phyloP scores from a whole-genome alignment of 768 basidiomycete genomes.

The Pleurotus djamor region DNA sequence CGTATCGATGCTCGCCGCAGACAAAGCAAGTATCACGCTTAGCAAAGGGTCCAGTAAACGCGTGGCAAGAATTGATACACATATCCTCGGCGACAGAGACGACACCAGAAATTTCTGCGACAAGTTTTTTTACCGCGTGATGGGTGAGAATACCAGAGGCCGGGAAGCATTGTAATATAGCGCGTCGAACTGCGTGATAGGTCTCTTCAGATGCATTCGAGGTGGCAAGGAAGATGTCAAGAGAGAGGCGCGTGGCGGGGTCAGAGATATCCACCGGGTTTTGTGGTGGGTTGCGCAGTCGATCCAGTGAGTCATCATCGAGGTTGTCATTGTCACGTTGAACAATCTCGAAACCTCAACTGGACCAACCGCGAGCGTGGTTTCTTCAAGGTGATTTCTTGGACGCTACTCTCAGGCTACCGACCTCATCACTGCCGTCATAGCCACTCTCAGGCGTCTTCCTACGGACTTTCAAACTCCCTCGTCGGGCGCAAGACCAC shows the following conservation, averaged over 20 bases:
- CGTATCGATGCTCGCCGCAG: constrained; percentile 27
- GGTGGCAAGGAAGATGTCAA: constrained; percentile 27
- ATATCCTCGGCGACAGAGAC: constrained; percentile 31
- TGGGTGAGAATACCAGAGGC: constrained; percentile 23
- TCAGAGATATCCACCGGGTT: constrained; percentile 14
- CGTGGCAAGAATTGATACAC: constrained; percentile 39
- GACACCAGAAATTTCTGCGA: constrained; percentile 31
- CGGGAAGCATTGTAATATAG: constrained; percentile 20
- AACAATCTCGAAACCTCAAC: too few species aligned
- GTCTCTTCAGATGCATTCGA: constrained; percentile 24
- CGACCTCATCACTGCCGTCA: too few species aligned
- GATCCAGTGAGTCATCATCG: constrained; percentile 12
- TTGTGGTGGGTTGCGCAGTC: constrained; percentile 23
- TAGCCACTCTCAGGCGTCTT: too few species aligned
- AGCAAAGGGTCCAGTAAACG: constrained; percentile 35
- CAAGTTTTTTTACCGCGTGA: constrained; percentile 21
- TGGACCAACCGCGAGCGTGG: too few species aligned
- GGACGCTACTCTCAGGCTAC: too few species aligned
- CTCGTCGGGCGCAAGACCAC: too few species aligned
- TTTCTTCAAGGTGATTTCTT: too few species aligned
- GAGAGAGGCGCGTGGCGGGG: constrained; percentile 23
- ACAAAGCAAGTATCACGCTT: constrained; percentile 22
- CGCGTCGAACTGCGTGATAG: constrained; percentile 20
- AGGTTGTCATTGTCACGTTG: constrained; percentile 21
- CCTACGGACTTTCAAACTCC: too few species aligned